Percentiles rank a stretch among this genome's conserved stretches.
Evolutionary conservation across 129 eudicot species (phyloP).

Genomic region (Tagetes patula): DNA sequence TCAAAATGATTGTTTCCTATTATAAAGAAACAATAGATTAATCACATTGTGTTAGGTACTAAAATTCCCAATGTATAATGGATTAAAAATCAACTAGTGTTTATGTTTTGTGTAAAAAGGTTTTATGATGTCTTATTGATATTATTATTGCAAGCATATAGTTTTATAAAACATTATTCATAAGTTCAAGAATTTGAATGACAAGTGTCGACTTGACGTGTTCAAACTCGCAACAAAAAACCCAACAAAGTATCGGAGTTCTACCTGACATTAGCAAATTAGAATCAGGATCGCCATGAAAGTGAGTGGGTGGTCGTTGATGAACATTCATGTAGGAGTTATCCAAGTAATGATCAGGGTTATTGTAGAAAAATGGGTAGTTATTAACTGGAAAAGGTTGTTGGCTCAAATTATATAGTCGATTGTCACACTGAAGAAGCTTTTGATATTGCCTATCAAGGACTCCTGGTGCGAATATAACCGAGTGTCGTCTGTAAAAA

Average conservation of each 20-base stretch:
- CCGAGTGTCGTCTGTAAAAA: conserved; percentile 43
- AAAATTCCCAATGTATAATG: not conserved
- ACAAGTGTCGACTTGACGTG: not conserved
- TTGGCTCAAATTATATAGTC: conserved; percentile 45
- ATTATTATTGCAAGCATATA: not conserved
- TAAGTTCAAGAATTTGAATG: not conserved
- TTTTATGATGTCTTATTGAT: not conserved
- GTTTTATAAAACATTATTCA: not conserved
- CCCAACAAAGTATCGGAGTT: not conserved
- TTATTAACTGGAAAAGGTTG: conserved; percentile 46
- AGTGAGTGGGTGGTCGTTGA: conserved; percentile 15
- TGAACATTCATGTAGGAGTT: conserved; percentile 15
- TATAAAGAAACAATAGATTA: not conserved
- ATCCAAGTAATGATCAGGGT: not conserved
- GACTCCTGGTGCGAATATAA: conserved; percentile 44
- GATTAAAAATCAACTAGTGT: too few relatives aligned
- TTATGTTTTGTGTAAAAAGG: too few relatives aligned
- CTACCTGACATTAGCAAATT: conserved; percentile 30
- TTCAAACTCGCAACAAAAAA: not conserved
- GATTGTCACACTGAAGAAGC: conserved; percentile 52
- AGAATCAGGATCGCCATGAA: conserved; percentile 13
- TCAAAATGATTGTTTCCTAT: conserved; percentile 12
- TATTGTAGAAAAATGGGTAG: conserved; percentile 37
- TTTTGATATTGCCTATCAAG: conserved; percentile 60
- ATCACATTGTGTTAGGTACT: not conserved